Evolutionary conservation across 2,329 filamentous ascomycete genomes (phyloP), one percentile per base, ranked within the genome.

Genomic region (Myriangium duriaei): DNA sequence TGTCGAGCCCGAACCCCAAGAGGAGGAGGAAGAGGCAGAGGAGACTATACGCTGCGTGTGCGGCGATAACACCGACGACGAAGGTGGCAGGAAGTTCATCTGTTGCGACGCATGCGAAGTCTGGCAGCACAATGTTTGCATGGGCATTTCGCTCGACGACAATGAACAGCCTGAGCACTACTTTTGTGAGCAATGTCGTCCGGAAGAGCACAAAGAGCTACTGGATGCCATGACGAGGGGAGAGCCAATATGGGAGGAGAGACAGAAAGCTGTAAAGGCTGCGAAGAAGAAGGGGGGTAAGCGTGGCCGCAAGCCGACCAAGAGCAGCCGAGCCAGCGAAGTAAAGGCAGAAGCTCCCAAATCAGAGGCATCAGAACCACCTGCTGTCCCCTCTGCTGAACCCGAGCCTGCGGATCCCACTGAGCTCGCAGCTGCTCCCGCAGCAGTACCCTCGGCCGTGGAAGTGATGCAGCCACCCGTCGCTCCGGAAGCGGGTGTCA

Each of bases 101-200:
- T 85, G 82, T 44, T 98, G 91, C 65, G 91, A 98, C 59, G 75
- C 74, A 32, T 98, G 91, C 60, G 76, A 76, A 34, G 88, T 81
- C 30, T 98, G 91, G 91, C 91, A 98, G 61, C 91, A 98, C 61
- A 95, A 95, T 53, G 79, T 92, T 46, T 98, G 91, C 57, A 84
- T 98, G 68, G 85, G 84, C 37, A 74, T 95, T 51, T 76, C 79
- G 32, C 85, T 82, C 49, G 74, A 79, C 19, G 81, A 71, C 41
- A 47, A 87, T 42, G 76, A 87, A 51, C 70, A 84, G 39, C 80
- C 82, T 18, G 81, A 81, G 43, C 71, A 82, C 59, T 98, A 98
- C 64, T 92, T 81, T 61, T 98, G 91, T 62, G 91, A 98, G 60
- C 67, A 79, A 60, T 96, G 91, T 64, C 72, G 73, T 37, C 91